Evolutionary conservation across 2,329 filamentous ascomycete species (phyloP).

Genomic region (Fusarium sp.): DNA sequence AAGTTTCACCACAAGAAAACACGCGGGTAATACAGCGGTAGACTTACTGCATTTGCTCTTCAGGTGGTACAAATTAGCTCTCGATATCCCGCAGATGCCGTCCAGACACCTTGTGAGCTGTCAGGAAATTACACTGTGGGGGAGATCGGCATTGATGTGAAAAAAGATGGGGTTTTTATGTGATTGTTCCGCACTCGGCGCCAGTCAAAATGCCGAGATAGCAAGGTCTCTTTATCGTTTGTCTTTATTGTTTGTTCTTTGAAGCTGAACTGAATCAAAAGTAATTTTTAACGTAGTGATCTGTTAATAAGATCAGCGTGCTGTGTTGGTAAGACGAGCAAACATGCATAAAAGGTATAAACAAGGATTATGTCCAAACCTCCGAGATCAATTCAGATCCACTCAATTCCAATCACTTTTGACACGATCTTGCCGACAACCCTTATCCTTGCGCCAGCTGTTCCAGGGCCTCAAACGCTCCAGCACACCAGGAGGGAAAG

Average conservation of each 20-base stretch:
- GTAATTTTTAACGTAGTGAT: neutral
- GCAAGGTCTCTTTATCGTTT: neutral
- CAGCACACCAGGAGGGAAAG: neutral
- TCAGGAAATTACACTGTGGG: constrained; percentile 36
- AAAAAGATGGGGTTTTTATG: neutral
- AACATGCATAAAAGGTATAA: neutral
- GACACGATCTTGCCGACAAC: constrained; percentile 18
- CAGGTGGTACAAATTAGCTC: neutral
- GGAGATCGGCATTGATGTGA: constrained; percentile 26
- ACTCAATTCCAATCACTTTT: neutral
- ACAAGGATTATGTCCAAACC: neutral
- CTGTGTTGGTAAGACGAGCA: neutral
- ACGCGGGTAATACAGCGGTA: neutral
- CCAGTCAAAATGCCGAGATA: neutral
- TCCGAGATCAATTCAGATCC: neutral
- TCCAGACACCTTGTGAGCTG: constrained; percentile 19
- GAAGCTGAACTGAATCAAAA: neutral
- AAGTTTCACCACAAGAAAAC: neutral
- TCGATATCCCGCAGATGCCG: neutral
- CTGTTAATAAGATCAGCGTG: neutral
- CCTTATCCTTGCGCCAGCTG: constrained; percentile 7
- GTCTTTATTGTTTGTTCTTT: neutral
- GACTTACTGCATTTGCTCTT: neutral
- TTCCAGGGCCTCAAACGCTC: neutral
- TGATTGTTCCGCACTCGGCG: neutral